phyloP scores from a whole-genome alignment of 1,284 basidiomycete genomes.

The Dichomitus squalens region DNA sequence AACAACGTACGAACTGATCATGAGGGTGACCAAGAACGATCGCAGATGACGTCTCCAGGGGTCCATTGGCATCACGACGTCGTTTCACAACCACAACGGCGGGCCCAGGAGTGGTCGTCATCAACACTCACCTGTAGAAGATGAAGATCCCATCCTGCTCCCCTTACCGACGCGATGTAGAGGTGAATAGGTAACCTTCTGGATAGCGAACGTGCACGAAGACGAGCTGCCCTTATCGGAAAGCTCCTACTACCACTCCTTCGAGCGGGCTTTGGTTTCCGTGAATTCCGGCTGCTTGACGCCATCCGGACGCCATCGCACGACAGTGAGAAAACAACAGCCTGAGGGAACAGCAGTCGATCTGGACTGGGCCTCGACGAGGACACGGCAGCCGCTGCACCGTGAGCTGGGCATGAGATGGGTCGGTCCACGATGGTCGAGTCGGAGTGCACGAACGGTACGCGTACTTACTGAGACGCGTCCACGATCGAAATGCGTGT shows the following conservation, averaged over 20 bases:
- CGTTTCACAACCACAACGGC: too few species aligned
- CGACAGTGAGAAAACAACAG: conserved; percentile 18
- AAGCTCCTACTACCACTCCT: not conserved
- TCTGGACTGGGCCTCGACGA: not conserved
- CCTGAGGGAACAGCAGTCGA: too few species aligned
- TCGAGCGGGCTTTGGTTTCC: not conserved
- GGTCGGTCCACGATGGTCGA: too few species aligned
- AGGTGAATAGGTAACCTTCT: not conserved
- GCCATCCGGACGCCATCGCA: conserved; percentile 22
- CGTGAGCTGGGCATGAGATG: too few species aligned
- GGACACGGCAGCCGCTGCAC: too few species aligned
- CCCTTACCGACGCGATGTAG: not conserved
- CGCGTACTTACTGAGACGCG: too few species aligned
- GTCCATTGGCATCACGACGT: not conserved
- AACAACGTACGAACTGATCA: not conserved
- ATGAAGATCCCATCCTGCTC: not conserved
- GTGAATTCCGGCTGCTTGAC: conserved; percentile 1
- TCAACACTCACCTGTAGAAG: not conserved
- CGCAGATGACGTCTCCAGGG: too few species aligned
- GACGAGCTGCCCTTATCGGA: not conserved
- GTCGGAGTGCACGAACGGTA: too few species aligned
- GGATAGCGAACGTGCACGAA: not conserved
- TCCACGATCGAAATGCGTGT: too few species aligned
- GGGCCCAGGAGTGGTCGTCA: not conserved
- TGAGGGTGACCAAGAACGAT: not conserved